Percentiles rank a stretch among this genome's conserved stretches.
These are phyloP conservation scores for Sphaerosporella brunnea DNA, from an alignment of 495 filamentous ascomycete genomes.

Conservation along the genomic window DNA sequence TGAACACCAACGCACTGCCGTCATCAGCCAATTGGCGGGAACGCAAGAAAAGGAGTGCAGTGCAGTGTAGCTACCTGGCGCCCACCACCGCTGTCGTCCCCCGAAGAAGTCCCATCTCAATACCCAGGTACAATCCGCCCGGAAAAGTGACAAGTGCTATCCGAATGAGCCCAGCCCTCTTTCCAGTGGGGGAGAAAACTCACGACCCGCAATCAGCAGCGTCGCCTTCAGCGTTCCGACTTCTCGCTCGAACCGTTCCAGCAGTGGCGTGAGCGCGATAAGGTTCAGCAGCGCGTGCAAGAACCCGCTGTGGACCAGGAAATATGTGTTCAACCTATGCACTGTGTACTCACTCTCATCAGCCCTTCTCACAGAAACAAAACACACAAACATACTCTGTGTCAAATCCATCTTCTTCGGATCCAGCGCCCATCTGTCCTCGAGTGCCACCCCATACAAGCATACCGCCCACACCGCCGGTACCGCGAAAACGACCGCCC, in stretches of 20 bases:
- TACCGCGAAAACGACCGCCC: conserved; percentile 51
- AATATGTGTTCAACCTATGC: conserved; percentile 84
- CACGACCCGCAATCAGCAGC: conserved; percentile 74
- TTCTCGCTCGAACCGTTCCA: conserved; percentile 88
- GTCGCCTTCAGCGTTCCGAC: conserved; percentile 74
- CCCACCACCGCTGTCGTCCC: conserved; percentile 57
- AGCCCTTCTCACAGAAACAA: conserved; percentile 2
- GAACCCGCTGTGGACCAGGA: conserved; percentile 65
- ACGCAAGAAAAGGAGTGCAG: not conserved
- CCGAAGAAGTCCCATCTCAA: conserved; percentile 49
- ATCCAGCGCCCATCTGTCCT: conserved; percentile 57
- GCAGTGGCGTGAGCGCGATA: conserved; percentile 57
- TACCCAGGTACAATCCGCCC: conserved; percentile 47
- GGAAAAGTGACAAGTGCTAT: conserved; percentile 66
- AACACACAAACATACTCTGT: conserved; percentile 44
- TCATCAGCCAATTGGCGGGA: not conserved
- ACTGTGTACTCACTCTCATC: conserved; percentile 34
- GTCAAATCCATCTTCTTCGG: conserved; percentile 53
- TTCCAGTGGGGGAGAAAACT: too few relatives aligned
- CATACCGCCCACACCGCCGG: conserved; percentile 47
- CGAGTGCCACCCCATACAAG: conserved; percentile 48
- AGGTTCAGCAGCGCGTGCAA: conserved; percentile 66
- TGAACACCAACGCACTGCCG: conserved; percentile 71
- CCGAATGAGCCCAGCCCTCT: too few relatives aligned
- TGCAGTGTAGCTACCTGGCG: conserved; percentile 57